Evolutionary conservation across 495 filamentous ascomycete genomes (phyloP).

Genomic region (Pyrenopolyporus hunteri): DNA sequence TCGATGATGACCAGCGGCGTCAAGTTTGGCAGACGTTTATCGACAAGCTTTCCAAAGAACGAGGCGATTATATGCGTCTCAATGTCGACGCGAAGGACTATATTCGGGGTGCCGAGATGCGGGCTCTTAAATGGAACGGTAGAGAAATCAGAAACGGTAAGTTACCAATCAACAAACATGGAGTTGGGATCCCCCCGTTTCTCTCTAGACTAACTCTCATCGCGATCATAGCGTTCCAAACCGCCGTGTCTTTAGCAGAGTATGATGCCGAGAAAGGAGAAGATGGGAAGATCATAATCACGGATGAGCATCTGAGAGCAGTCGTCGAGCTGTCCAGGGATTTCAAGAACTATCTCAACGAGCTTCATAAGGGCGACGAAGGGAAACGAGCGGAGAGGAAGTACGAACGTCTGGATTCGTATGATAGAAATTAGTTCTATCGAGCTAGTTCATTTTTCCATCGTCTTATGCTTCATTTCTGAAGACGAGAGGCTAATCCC

Average conservation of each 20-base stretch:
- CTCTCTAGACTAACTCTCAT: background rate
- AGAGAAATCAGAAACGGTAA: slow-evolving; percentile 21
- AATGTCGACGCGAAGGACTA: too few relatives aligned
- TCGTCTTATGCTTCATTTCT: too few relatives aligned
- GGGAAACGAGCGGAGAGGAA: slow-evolving; percentile 14
- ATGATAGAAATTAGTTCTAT: slow-evolving; percentile 1
- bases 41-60: slow-evolving; percentile 27
- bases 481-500: too few relatives aligned
- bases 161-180: background rate
- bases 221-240: slow-evolving; percentile 47
- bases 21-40: slow-evolving; percentile 33
- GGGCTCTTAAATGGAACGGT: slow-evolving; percentile 23
- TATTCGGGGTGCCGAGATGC: too few relatives aligned
- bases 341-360: slow-evolving; percentile 37
- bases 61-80: slow-evolving; percentile 2
- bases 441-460: background rate
- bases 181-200: background rate
- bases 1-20: slow-evolving; percentile 22
- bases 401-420: slow-evolving; percentile 27
- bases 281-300: background rate
- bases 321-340: slow-evolving; percentile 7
- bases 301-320: slow-evolving; percentile 16
- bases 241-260: slow-evolving; percentile 46
- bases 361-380: slow-evolving; percentile 26
- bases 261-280: slow-evolving; percentile 8